Evolutionary conservation across 106 monocot species (phyloP).

Genomic region (Dendrobium chrysotoxum): DNA sequence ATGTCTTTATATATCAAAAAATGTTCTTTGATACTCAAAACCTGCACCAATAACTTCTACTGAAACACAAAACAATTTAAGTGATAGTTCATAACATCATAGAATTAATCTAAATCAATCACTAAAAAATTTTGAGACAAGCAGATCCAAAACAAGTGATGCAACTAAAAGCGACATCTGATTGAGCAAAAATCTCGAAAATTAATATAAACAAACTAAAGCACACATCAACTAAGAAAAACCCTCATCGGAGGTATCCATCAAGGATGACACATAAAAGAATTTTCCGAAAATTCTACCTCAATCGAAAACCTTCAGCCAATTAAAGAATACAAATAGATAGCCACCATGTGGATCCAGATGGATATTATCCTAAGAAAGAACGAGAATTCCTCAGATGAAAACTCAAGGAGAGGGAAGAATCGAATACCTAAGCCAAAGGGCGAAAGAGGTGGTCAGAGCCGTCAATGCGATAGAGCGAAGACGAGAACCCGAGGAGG

Average conservation of each 20-base stretch:
- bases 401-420: background rate
- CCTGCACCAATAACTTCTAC: too few relatives aligned
- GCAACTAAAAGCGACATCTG: background rate
- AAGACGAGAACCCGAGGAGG: background rate
- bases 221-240: too few relatives aligned
- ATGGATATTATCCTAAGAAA: background rate
- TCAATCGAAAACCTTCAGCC: background rate
- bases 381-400: background rate
- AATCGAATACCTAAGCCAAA: background rate
- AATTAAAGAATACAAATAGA: background rate
- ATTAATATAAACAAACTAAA: background rate
- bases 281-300: background rate
- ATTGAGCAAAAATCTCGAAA: background rate
- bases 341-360: background rate
- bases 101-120: too few relatives aligned
- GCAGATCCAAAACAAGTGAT: background rate
- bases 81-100: too few relatives aligned
- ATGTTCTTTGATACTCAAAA: too few relatives aligned
- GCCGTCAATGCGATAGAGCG: background rate
- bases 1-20: too few relatives aligned
- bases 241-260: background rate
- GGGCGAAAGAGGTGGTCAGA: background rate
- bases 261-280: background rate
- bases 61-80: too few relatives aligned
- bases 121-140: too few relatives aligned